These are phyloP conservation scores for Beta macrorhiza DNA, from an alignment of 179 eudicot genomes.

Conservation along the genomic window DNA sequence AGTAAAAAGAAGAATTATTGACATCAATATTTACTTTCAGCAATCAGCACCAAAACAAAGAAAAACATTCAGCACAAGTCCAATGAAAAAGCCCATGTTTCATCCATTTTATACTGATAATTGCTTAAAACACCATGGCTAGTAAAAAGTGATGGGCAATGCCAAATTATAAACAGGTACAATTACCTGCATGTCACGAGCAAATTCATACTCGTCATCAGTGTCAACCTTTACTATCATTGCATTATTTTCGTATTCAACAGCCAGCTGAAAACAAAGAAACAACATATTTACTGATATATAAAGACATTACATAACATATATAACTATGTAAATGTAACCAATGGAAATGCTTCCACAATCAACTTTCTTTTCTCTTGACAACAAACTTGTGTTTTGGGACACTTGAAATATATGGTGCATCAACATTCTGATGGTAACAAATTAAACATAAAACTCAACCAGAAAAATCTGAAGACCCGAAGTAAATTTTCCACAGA, in stretches of 20 bases:
- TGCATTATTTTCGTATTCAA: conserved; percentile 80
- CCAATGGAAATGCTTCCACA: background rate
- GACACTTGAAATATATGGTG: background rate
- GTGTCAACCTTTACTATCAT: conserved; percentile 89
- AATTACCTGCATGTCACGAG: conserved; percentile 93
- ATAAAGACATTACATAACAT: background rate
- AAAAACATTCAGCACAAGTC: background rate
- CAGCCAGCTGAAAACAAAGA: conserved; percentile 65
- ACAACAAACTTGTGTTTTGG: background rate
- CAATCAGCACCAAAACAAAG: background rate
- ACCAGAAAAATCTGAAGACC: background rate
- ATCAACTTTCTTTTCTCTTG: background rate
- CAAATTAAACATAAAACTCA: background rate
- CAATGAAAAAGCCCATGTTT: background rate
- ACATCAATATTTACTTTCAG: background rate
- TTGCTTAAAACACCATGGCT: background rate
- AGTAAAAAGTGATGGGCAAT: background rate
- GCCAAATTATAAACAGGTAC: background rate
- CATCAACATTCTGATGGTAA: background rate
- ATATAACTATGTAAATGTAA: background rate
- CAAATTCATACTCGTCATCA: conserved; percentile 92
- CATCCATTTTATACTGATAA: background rate
- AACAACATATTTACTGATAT: conserved; percentile 6
- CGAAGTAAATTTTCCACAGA: background rate
- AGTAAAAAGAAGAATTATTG: background rate